phyloP scores from a whole-genome alignment of 2,329 filamentous ascomycete species.

The Claviceps paspali region DNA sequence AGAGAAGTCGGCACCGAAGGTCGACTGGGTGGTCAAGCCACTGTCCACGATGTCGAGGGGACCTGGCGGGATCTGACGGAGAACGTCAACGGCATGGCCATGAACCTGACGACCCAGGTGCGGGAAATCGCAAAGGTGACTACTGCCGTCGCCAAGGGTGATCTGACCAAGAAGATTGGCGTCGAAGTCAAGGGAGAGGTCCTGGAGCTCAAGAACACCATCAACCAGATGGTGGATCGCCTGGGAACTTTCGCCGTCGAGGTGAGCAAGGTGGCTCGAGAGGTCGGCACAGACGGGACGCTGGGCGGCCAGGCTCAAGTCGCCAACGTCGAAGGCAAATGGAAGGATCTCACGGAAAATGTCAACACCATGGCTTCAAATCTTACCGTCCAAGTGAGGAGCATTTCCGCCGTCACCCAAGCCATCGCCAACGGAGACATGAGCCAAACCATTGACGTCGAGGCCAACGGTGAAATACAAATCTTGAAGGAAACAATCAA shows the following conservation, averaged over 20 bases:
- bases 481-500: conserved; percentile 94
- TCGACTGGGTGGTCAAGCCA: conserved; percentile 83
- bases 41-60: conserved; percentile 88
- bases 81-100: conserved; percentile 96
- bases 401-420: conserved; percentile 87
- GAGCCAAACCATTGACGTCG: conserved; percentile 89
- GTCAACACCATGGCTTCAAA: conserved; percentile 65
- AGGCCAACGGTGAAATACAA: conserved; percentile 87
- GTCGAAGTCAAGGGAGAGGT: conserved; percentile 92
- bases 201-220: conserved; percentile 86
- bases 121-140: conserved; percentile 95
- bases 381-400: conserved; percentile 62
- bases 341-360: conserved; percentile 90
- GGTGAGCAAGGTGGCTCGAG: conserved; percentile 86
- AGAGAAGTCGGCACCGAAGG: conserved; percentile 95
- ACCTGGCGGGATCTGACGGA: conserved; percentile 95
- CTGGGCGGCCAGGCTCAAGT: conserved; percentile 88
- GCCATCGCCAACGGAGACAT: conserved; percentile 92
- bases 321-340: conserved; percentile 91
- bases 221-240: conserved; percentile 98
- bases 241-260: conserved; percentile 91
- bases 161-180: conserved; percentile 90
- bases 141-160: conserved; percentile 84
- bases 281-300: conserved; percentile 91
- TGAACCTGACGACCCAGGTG: conserved; percentile 94